Percentiles rank a stretch among this genome's conserved stretches.
Evolutionary conservation across 1,284 basidiomycete genomes (phyloP).

Genomic region (Apiotrichum laibachii): DNA sequence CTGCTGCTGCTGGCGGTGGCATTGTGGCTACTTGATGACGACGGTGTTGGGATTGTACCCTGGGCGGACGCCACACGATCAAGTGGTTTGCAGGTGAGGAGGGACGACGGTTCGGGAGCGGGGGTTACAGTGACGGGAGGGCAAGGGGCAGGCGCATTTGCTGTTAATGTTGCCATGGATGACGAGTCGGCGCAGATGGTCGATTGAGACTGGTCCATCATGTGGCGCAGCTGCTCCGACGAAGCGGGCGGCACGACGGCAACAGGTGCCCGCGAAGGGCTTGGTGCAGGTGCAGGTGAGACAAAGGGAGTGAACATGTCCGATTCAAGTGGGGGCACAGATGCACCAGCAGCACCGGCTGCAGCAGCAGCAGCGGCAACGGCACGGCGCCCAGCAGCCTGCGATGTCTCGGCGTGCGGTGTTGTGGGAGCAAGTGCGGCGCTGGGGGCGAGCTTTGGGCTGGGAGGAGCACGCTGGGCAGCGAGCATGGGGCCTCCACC

Average conservation of each 20-base stretch:
- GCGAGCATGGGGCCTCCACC: neutral
- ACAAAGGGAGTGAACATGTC: conserved; percentile 25
- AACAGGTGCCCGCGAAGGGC: neutral
- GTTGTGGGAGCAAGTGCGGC: conserved; percentile 8
- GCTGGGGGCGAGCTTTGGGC: conserved; percentile 17
- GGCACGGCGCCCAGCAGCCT: conserved; percentile 12
- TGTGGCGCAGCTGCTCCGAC: conserved; percentile 17
- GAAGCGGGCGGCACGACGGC: conserved; percentile 8
- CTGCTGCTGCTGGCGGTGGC: neutral
- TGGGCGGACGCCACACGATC: conserved; percentile 16
- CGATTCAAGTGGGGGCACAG: conserved; percentile 6
- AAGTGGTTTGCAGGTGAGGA: conserved; percentile 20
- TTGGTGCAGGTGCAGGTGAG: conserved; percentile 14
- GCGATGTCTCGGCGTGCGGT: conserved; percentile 22
- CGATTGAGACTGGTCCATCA: conserved; percentile 8
- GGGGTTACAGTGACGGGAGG: neutral
- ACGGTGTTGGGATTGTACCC: neutral
- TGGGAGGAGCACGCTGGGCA: conserved; percentile 10
- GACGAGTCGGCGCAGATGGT: neutral
- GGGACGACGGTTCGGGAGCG: conserved; percentile 7
- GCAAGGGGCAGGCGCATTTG: neutral
- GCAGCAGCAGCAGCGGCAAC: neutral
- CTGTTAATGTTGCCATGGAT: neutral
- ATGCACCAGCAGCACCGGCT: neutral
- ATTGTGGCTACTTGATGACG: neutral